Evolutionary conservation across 2,329 filamentous ascomycete species (phyloP), one percentile per base, ranked within the genome.

Genomic region (Decorospora gaudefroyi): DNA sequence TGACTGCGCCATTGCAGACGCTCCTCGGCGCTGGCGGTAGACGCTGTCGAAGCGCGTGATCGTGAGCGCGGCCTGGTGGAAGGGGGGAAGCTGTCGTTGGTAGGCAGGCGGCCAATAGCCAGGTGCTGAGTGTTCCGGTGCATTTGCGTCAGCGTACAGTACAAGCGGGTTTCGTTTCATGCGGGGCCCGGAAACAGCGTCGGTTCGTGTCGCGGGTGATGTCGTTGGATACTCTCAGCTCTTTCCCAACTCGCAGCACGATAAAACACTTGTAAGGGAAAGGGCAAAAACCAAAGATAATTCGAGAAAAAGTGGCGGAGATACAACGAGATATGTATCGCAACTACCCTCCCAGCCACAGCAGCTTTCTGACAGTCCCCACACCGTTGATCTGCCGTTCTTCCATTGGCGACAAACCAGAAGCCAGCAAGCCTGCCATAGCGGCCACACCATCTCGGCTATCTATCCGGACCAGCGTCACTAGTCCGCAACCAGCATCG

Each of bases 1-100:
- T 64, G 55, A 25, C 59, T 61, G 9, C 62, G 57, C 62, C 62
- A 65, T 46, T 43, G 43, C 25, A 65, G 22, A 17, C 62, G 40
- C 18, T 61, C 54, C 26, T 47, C 47, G 11, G 53, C 53, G 12
- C 57, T 65, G 12, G 50, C 51, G 4, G 48, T 35, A 5, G 58
- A 60, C 8, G 49, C 53, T 5, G 28, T 28, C 3, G 47, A 42
- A 0, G 37, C 31, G 17, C 44, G 32, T 2, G 33, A 37, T 11
- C 22, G 19, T 6, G 44, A 39, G 8, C 39, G 18, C n/a, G 31
- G 28, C 7, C 37, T 22, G 28, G 15, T 34, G 23, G 29, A 23
- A 17, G 44, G 28, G 7, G 44, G 44, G 13, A 47, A 47, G 36
- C 18, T 37, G 23, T 47, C 39, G 11, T 33, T 18, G 9, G 44